phyloP scores from a whole-genome alignment of 352 stramenopile species.

The Thalassiosira livingstoniorum region DNA sequence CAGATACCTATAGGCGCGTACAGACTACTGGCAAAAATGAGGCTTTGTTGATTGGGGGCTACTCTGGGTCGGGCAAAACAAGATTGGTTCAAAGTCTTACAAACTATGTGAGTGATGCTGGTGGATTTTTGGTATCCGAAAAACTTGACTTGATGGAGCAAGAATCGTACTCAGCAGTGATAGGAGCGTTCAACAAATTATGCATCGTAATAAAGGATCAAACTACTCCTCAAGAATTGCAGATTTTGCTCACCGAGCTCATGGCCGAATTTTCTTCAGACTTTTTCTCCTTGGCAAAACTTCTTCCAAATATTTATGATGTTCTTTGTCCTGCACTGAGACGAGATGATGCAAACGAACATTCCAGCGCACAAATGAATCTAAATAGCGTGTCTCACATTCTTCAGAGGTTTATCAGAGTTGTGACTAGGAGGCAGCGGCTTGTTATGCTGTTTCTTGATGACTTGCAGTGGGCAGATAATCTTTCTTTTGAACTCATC shows the following conservation, averaged over 20 bases:
- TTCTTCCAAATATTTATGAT: slow-evolving; percentile 45
- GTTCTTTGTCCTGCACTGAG: neutral
- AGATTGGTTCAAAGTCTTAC: slow-evolving; percentile 38
- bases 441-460: slow-evolving; percentile 25
- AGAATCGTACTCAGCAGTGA: slow-evolving; percentile 24
- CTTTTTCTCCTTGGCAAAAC: slow-evolving; percentile 19
- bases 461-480: slow-evolving; percentile 16
- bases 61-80: slow-evolving; percentile 38
- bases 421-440: slow-evolving; percentile 1
- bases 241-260: slow-evolving; percentile 28
- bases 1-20: slow-evolving; percentile 39
- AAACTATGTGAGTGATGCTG: slow-evolving; percentile 9
- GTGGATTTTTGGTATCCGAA: slow-evolving; percentile 41
- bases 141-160: slow-evolving; percentile 44
- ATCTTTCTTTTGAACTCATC: neutral
- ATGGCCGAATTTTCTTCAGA: slow-evolving; percentile 26
- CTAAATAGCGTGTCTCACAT: slow-evolving; percentile 28
- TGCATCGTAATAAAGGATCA: slow-evolving; percentile 34
- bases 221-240: slow-evolving; percentile 19
- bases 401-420: slow-evolving; percentile 25
- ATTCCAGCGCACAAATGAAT: slow-evolving; percentile 22
- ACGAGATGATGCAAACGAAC: neutral
- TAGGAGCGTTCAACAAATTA: slow-evolving; percentile 36
- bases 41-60: slow-evolving; percentile 53
- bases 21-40: slow-evolving; percentile 36